These are phyloP conservation scores for Lepidium aucheri DNA, from an alignment of 345 rosid genomes.

Conservation along the genomic window DNA sequence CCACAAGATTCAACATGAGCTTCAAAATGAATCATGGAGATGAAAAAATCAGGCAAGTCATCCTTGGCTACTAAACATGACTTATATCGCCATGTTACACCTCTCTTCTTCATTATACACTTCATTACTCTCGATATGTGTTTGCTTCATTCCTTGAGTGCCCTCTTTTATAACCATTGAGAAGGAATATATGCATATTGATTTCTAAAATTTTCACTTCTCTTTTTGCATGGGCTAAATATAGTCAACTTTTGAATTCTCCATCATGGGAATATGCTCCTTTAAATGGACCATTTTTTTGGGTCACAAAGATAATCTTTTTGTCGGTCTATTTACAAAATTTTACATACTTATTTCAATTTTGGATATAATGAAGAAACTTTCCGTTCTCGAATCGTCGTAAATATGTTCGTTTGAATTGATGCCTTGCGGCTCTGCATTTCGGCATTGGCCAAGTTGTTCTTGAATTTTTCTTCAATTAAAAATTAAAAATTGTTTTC, in stretches of 20 bases:
- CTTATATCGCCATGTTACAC: conserved; percentile 17
- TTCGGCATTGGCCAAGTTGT: neutral
- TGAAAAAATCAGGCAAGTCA: conserved; percentile 28
- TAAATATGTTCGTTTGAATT: neutral
- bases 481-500: neutral
- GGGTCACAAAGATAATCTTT: neutral
- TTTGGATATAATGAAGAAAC: neutral
- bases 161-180: conserved; percentile 10
- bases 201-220: neutral
- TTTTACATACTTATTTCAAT: neutral
- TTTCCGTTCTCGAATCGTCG: neutral
- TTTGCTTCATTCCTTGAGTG: neutral
- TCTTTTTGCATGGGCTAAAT: conserved; percentile 12
- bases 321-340: neutral
- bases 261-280: conserved; percentile 6
- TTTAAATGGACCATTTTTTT: conserved; percentile 1
- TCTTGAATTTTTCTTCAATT: neutral
- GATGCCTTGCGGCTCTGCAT: conserved; percentile 5
- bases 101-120: neutral
- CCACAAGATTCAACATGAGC: conserved; percentile 22
- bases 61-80: conserved; percentile 30
- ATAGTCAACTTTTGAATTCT: conserved; percentile 16
- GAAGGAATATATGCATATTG: conserved; percentile 14
- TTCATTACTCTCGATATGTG: neutral
- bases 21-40: conserved; percentile 8